Conservation (phyloP, 495 filamentous ascomycete genomes). For the Aspergillus conjunctus region DNA sequence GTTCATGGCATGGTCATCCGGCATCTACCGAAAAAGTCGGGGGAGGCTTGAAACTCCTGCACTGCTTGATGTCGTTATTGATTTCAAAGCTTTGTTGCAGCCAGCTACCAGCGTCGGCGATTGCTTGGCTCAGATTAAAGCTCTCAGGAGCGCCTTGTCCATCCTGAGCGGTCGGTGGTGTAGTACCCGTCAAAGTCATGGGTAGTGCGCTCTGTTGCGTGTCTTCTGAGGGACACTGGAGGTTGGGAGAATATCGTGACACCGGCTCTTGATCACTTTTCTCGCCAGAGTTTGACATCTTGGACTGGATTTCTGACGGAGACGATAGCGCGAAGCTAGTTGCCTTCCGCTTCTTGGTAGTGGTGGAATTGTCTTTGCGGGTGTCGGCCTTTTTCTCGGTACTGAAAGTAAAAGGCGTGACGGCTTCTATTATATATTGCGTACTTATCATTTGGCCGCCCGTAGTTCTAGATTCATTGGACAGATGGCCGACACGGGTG, state of each 20-base stretch:
- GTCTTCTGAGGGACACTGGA: constrained; percentile 12
- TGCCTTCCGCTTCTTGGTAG: constrained; percentile 22
- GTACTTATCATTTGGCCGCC: constrained; percentile 45
- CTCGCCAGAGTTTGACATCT: constrained; percentile 6
- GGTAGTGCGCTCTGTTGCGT: constrained; percentile 28
- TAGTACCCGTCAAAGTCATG: constrained; percentile 38
- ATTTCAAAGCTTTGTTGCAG: constrained; percentile 48
- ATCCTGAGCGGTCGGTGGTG: constrained; percentile 41
- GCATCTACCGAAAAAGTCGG: background rate
- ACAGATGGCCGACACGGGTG: constrained; percentile 4
- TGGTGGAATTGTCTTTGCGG: constrained; percentile 11
- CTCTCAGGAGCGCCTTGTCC: constrained; percentile 39
- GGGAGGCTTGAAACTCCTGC: constrained; percentile 17
- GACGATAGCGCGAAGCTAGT: constrained; percentile 20
- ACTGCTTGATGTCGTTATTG: constrained; percentile 31
- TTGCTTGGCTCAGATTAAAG: constrained; percentile 47
- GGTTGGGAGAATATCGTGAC: constrained; percentile 2
- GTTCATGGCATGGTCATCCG: constrained; percentile 12
- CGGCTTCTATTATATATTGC: constrained; percentile 53
- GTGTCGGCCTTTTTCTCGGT: constrained; percentile 40
- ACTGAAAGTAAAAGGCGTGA: constrained; percentile 51
- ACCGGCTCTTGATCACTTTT: constrained; percentile 10
- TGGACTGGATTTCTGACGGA: constrained; percentile 5
- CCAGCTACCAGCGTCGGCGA: constrained; percentile 50
- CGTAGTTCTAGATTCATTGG: constrained; percentile 16